Percentiles rank a stretch among this genome's conserved stretches.
Evolutionary conservation across 768 basidiomycete genomes (phyloP).

Genomic region (Cyclocybe cylindracea): DNA sequence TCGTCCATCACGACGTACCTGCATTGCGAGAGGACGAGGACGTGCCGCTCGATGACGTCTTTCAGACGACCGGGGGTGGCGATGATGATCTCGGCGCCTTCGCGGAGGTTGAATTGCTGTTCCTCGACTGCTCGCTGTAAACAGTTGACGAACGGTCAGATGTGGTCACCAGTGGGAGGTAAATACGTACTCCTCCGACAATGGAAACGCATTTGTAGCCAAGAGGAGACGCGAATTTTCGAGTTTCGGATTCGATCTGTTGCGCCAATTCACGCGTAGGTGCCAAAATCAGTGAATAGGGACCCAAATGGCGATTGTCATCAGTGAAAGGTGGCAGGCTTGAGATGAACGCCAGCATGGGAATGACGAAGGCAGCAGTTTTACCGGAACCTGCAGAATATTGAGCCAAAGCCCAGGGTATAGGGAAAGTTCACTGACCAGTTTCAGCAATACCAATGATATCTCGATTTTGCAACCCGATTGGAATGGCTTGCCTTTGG

Average conservation of each 20-base stretch:
- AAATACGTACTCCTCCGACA: constrained; percentile 83
- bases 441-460: constrained; percentile 99
- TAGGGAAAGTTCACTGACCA: constrained; percentile 46
- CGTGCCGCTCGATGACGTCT: constrained; percentile 95
- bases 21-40: constrained; percentile 94
- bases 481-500: constrained; percentile 98
- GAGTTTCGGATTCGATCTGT: constrained; percentile 92
- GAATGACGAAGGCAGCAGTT: constrained; percentile 97
- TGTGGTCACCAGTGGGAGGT: constrained; percentile 4
- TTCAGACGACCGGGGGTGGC: constrained; percentile 98
- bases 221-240: constrained; percentile 87
- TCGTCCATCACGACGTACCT: constrained; percentile 99
- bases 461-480: constrained; percentile 94
- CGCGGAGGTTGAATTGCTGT: constrained; percentile 96
- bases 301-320: constrained; percentile 92
- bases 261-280: constrained; percentile 99
- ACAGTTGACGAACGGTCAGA: neutral
- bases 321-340: constrained; percentile 84
- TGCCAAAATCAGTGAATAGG: constrained; percentile 89
- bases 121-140: constrained; percentile 88
- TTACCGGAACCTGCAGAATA: constrained; percentile 84
- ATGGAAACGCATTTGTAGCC: constrained; percentile 97
- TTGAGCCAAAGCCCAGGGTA: neutral
- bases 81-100: constrained; percentile 98
- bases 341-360: constrained; percentile 94